Evolutionary conservation across 306 rosid species (phyloP).

Genomic region (Trifolium dubium): DNA sequence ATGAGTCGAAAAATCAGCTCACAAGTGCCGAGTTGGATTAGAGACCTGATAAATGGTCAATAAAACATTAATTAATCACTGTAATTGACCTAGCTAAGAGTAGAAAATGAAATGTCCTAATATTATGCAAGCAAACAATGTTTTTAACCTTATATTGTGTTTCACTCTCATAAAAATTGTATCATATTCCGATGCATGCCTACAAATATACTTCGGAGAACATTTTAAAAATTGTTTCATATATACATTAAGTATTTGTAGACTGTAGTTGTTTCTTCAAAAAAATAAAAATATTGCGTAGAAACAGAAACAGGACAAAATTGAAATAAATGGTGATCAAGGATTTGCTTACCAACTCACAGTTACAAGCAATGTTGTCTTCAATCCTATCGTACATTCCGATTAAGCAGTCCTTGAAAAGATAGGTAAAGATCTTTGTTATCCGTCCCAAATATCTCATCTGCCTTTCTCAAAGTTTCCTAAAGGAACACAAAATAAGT

Average conservation of each 20-base stretch:
- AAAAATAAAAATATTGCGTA: background rate
- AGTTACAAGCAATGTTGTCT: conserved; percentile 43
- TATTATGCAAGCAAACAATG: no score
- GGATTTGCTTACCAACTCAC: conserved; percentile 49
- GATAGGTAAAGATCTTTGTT: conserved; percentile 90
- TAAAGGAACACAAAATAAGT: conserved; percentile 44
- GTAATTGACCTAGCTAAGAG: background rate
- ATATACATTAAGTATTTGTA: background rate
- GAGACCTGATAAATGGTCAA: conserved; percentile 48
- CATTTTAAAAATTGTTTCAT: background rate
- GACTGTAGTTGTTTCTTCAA: background rate
- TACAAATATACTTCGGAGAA: background rate
- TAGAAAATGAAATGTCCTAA: no score
- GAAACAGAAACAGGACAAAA: background rate
- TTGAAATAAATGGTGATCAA: conserved; percentile 27
- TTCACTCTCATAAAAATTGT: no score
- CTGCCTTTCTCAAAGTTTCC: conserved; percentile 97
- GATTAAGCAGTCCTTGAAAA: conserved; percentile 91
- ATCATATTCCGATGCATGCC: no score
- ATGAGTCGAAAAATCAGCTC: conserved; percentile 33
- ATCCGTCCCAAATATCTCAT: conserved; percentile 92
- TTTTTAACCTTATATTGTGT: no score
- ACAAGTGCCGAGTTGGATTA: conserved; percentile 40
- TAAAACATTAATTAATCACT: conserved; percentile 35
- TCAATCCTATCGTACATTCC: conserved; percentile 66